These are phyloP conservation scores for Onygena corvina DNA, from an alignment of 2,329 filamentous ascomycete genomes.

Conservation along the genomic window DNA sequence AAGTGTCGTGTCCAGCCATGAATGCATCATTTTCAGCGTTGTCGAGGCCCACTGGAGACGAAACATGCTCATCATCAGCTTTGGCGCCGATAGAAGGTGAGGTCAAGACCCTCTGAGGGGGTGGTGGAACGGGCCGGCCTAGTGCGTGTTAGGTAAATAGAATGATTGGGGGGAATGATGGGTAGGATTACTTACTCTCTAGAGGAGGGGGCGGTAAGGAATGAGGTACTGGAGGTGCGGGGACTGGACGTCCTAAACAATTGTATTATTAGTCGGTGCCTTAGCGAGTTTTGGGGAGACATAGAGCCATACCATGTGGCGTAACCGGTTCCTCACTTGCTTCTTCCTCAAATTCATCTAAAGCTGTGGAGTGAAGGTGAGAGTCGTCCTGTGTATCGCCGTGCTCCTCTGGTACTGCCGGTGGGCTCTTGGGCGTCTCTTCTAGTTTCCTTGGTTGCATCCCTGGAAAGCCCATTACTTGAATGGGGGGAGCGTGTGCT, in stretches of 20 bases:
- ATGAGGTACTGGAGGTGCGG: slow-evolving; percentile 1
- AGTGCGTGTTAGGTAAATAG: slow-evolving; percentile 7
- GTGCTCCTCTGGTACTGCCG: not conserved
- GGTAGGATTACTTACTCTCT: not conserved
- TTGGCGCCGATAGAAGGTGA: slow-evolving; percentile 69
- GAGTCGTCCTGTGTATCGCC: not conserved
- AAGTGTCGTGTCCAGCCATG: slow-evolving; percentile 5
- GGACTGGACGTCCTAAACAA: not conserved
- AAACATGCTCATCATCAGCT: slow-evolving; percentile 71
- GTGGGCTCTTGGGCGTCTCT: slow-evolving; percentile 7
- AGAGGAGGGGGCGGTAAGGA: not conserved
- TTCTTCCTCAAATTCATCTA: not conserved
- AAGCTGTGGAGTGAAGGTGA: not conserved
- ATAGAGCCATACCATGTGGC: not conserved
- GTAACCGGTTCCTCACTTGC: not conserved
- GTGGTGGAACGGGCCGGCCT: slow-evolving; percentile 53
- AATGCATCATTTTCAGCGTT: slow-evolving; percentile 8
- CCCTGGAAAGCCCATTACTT: slow-evolving; percentile 50
- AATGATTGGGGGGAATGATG: not conserved
- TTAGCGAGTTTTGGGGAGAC: not conserved
- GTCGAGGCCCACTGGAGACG: slow-evolving; percentile 23
- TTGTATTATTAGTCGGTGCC: not conserved
- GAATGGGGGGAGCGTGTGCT: slow-evolving; percentile 34
- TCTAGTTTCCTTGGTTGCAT: slow-evolving; percentile 42
- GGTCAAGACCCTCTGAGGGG: slow-evolving; percentile 42